Conservation (phyloP, 768 basidiomycete genomes). For the Mycena capillaripes region DNA sequence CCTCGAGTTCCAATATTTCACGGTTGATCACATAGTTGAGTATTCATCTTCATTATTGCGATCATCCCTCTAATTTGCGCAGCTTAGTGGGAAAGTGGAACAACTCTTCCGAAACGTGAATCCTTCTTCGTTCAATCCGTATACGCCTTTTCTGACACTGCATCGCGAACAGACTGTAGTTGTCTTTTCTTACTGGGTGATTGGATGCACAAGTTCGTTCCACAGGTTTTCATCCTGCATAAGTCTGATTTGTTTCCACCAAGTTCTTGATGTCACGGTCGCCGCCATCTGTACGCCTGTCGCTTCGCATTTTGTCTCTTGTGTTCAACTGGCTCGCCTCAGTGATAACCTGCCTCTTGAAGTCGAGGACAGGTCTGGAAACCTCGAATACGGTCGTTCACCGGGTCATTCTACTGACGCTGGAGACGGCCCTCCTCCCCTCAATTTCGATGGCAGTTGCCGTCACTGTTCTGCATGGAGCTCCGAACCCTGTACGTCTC, state of each 20-base stretch:
- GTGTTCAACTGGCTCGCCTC: not conserved
- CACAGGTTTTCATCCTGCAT: not conserved
- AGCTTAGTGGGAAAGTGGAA: conserved; percentile 12
- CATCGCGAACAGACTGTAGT: conserved; percentile 50
- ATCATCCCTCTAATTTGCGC: not conserved
- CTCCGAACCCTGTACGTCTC: conserved; percentile 46
- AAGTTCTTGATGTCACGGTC: conserved; percentile 56
- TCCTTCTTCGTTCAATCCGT: not conserved
- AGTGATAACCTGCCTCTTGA: conserved; percentile 33
- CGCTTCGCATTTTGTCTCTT: not conserved
- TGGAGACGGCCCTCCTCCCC: conserved; percentile 51
- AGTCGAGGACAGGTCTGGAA: conserved; percentile 47
- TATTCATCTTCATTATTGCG: not conserved
- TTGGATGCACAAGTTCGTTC: conserved; percentile 55
- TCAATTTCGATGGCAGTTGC: conserved; percentile 49
- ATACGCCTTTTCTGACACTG: not conserved
- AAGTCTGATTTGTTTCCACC: conserved; percentile 1
- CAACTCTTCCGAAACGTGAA: conserved; percentile 47
- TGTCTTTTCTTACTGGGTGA: conserved; percentile 62
- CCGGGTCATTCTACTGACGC: conserved; percentile 49
- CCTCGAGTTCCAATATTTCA: conserved; percentile 31
- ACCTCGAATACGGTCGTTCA: conserved; percentile 50
- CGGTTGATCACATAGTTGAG: conserved; percentile 1
- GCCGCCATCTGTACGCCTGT: conserved; percentile 27
- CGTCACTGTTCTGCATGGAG: conserved; percentile 41